Conservation (phyloP, 106 monocot genomes). For the Dioscorea dumetorum region DNA sequence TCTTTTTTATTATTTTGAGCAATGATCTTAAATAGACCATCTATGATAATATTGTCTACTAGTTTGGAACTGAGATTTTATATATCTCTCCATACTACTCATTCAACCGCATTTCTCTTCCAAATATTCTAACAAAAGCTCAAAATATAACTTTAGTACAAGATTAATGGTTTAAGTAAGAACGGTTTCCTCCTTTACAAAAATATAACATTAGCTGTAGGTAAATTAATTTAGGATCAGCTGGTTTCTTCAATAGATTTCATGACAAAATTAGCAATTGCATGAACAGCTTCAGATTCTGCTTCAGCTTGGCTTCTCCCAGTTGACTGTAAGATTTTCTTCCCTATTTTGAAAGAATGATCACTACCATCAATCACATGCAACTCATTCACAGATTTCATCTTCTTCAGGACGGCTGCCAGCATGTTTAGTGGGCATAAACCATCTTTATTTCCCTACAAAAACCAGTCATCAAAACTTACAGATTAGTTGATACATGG, state of each 20-base stretch:
- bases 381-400: constrained; percentile 62
- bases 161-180: too few species aligned
- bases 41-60: too few species aligned
- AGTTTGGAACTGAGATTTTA: too few species aligned
- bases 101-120: too few species aligned
- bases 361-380: constrained; percentile 78
- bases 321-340: constrained; percentile 44
- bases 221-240: too few species aligned
- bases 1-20: too few species aligned
- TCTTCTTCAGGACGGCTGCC: constrained; percentile 53
- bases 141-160: too few species aligned
- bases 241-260: not conserved
- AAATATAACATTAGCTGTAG: too few species aligned
- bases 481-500: not conserved
- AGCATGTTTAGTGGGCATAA: constrained; percentile 74
- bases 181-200: too few species aligned
- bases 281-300: constrained; percentile 47
- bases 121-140: too few species aligned
- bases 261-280: constrained; percentile 42
- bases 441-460: constrained; percentile 76
- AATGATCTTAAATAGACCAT: too few species aligned
- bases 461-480: not conserved
- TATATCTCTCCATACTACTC: too few species aligned
- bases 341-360: constrained; percentile 88
- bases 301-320: constrained; percentile 57